phyloP scores from a whole-genome alignment of 148 eudicot genomes.

The Fallopia convolvulus region DNA sequence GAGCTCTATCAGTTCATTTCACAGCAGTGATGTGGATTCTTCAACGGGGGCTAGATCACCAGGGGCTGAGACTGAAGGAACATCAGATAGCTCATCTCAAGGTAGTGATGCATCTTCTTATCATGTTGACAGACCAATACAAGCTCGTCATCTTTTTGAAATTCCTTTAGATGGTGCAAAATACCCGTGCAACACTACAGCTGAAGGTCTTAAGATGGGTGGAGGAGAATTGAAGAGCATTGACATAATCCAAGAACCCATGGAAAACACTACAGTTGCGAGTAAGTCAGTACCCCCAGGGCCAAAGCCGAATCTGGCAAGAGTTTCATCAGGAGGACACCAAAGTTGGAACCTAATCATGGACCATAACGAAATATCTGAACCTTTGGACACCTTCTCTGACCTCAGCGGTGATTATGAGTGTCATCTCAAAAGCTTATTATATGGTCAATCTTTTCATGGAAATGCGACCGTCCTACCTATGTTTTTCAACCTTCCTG shows the following conservation, averaged over 20 bases:
- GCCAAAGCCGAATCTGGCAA: neutral
- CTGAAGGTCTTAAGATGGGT: neutral
- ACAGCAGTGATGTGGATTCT: conserved; percentile 11
- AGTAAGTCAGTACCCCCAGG: neutral
- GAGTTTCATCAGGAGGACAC: neutral
- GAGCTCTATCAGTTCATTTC: neutral
- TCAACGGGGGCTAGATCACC: neutral
- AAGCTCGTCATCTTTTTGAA: neutral
- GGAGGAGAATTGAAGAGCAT: neutral
- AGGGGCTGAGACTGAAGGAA: conserved; percentile 2
- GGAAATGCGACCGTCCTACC: neutral
- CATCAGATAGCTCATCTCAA: conserved; percentile 6
- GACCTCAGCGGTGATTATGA: conserved; percentile 13
- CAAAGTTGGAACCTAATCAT: neutral
- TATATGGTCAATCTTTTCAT: neutral
- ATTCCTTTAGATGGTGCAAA: conserved; percentile 6
- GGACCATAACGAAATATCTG: neutral
- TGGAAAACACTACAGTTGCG: neutral
- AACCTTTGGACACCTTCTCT: neutral
- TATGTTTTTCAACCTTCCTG: neutral
- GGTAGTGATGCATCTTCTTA: conserved; percentile 1
- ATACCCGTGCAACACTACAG: neutral
- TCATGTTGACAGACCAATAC: neutral
- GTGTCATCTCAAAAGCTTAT: conserved; percentile 6
- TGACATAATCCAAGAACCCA: neutral